Percentiles rank a stretch among this genome's conserved stretches.
These are phyloP conservation scores for Metroxylon sagu DNA, from an alignment of 176 grass and related monocot genomes.

Conservation along the genomic window DNA sequence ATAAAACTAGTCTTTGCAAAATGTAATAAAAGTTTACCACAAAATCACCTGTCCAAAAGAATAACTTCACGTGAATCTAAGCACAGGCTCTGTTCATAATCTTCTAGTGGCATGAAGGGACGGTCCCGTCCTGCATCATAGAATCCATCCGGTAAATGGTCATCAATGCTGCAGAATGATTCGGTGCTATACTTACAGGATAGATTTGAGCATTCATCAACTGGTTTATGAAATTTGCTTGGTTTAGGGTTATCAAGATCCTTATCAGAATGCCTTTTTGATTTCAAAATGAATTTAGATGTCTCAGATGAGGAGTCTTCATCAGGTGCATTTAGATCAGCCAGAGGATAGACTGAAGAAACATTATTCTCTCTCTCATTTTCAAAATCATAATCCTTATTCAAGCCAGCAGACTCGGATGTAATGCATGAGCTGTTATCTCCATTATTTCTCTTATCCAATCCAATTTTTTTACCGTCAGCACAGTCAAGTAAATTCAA, in stretches of 20 bases:
- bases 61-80: conserved; percentile 85
- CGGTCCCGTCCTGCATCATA: conserved; percentile 91
- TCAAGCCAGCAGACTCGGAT: conserved; percentile 22
- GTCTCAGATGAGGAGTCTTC: conserved; percentile 21
- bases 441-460: conserved; percentile 20
- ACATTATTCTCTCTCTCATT: conserved; percentile 48
- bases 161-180: conserved; percentile 83
- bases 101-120: conserved; percentile 72
- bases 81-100: conserved; percentile 56
- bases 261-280: conserved; percentile 94
- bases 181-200: conserved; percentile 81
- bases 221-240: conserved; percentile 69
- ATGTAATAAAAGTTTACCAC: neutral
- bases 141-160: conserved; percentile 89
- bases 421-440: conserved; percentile 41
- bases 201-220: conserved; percentile 54
- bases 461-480: conserved; percentile 26
- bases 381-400: conserved; percentile 22
- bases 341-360: conserved; percentile 14
- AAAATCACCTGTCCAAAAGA: conserved; percentile 81
- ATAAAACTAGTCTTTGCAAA: neutral
- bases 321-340: conserved; percentile 19
- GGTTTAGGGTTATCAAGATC: conserved; percentile 86
- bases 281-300: conserved; percentile 52
- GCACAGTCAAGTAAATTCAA: conserved; percentile 39